Percentiles rank a stretch among this genome's conserved stretches.
phyloP scores from a whole-genome alignment of 2,329 filamentous ascomycete genomes.

The Diaporthe nobilis region DNA sequence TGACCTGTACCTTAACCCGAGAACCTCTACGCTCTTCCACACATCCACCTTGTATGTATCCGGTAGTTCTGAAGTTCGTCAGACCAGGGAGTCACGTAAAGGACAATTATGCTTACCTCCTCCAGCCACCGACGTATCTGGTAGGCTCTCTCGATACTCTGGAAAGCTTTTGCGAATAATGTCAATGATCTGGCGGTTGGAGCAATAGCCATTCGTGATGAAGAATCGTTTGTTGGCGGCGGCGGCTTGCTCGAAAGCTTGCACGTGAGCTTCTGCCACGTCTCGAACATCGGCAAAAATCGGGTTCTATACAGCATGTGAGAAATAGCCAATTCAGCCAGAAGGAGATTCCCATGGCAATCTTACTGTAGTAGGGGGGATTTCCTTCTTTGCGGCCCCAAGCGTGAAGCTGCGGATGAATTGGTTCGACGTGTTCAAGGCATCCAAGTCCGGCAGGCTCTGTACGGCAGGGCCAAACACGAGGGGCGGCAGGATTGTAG shows the following conservation, averaged over 20 bases:
- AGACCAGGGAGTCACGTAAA: background rate
- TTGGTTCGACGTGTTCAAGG: background rate
- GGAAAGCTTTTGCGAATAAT: background rate
- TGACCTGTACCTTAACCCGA: background rate
- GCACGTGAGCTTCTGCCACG: background rate
- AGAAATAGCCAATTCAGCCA: background rate
- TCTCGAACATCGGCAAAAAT: background rate
- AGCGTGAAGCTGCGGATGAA: background rate
- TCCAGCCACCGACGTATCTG: background rate
- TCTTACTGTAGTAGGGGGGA: background rate
- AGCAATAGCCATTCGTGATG: background rate
- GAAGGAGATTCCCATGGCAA: fast-evolving
- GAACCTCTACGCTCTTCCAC: background rate
- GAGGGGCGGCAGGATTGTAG: background rate
- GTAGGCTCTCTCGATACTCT: background rate
- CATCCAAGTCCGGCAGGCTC: background rate
- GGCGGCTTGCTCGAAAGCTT: background rate
- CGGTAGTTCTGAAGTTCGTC: background rate
- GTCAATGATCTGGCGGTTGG: background rate
- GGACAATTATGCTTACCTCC: background rate
- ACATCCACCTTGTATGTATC: background rate
- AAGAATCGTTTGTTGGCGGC: background rate
- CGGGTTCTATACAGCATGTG: background rate
- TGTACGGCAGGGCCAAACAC: background rate
- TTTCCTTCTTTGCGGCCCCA: background rate